Evolutionary conservation across 129 eudicot genomes (phyloP).

Genomic region (Lactuca sativa): DNA sequence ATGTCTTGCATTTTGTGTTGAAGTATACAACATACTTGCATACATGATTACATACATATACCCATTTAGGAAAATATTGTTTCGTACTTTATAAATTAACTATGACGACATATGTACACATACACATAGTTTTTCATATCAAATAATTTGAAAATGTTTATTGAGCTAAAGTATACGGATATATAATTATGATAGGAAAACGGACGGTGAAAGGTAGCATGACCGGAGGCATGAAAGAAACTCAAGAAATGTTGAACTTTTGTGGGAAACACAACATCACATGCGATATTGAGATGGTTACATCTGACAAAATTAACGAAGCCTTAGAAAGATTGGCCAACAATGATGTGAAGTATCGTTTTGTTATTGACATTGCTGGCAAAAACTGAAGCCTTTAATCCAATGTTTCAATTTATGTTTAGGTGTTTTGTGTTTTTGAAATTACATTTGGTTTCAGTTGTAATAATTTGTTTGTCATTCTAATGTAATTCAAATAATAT

Average conservation of each 20-base stretch:
- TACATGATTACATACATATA: too few species aligned
- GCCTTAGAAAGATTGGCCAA: conserved; percentile 68
- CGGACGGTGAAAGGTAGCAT: conserved; percentile 84
- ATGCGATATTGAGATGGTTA: conserved; percentile 70
- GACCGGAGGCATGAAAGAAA: conserved; percentile 79
- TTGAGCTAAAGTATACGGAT: background rate
- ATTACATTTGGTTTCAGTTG: background rate
- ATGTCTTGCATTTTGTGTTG: too few species aligned
- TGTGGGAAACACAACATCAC: conserved; percentile 78
- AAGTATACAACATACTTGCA: too few species aligned
- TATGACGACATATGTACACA: too few species aligned
- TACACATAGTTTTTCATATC: background rate
- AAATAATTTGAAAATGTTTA: background rate
- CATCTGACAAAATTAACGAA: conserved; percentile 54
- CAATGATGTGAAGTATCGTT: conserved; percentile 83
- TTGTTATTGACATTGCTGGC: conserved; percentile 65
- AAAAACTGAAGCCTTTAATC: conserved; percentile 21
- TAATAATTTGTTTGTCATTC: background rate
- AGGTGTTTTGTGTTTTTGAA: background rate
- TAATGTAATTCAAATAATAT: background rate
- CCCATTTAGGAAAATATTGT: too few species aligned
- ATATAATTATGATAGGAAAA: conserved; percentile 42
- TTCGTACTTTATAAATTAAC: too few species aligned
- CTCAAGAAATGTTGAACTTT: conserved; percentile 86
- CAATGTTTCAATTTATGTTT: background rate